A percentile compares a stretch with the other conserved stretches of the same genome.
These are phyloP conservation scores for Boletus coccyginus DNA, from an alignment of 768 basidiomycete genomes.

Conservation along the genomic window DNA sequence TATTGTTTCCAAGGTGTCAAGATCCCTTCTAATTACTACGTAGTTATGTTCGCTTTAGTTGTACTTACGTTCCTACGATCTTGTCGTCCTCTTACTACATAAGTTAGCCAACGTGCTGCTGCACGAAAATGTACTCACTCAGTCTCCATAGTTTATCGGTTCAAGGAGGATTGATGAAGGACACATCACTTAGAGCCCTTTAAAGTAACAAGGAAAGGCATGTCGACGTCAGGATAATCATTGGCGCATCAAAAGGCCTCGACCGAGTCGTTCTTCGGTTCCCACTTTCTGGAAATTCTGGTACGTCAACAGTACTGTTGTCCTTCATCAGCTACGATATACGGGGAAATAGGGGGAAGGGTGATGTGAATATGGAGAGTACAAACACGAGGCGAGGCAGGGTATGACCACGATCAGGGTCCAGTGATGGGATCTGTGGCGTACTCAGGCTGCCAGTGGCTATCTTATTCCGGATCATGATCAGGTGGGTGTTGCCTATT, in stretches of 20 bases:
- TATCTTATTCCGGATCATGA: constrained; percentile 4
- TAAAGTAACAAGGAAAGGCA: background rate
- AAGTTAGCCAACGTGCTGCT: background rate
- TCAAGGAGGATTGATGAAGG: background rate
- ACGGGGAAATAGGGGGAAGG: background rate
- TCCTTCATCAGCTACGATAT: background rate
- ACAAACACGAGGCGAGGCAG: constrained; percentile 3
- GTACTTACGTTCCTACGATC: background rate
- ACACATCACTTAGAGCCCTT: background rate
- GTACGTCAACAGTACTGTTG: constrained; percentile 4
- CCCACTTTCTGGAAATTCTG: background rate
- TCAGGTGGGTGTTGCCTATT: constrained; percentile 1
- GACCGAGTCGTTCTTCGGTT: background rate
- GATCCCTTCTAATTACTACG: background rate
- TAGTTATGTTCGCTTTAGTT: background rate
- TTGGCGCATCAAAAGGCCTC: background rate
- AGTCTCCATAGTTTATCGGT: background rate
- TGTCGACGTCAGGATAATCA: background rate
- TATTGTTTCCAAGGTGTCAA: background rate
- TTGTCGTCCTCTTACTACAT: background rate
- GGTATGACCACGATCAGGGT: constrained; percentile 16
- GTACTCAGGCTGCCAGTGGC: background rate
- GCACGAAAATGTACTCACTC: background rate
- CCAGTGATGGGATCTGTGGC: constrained; percentile 12
- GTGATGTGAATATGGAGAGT: constrained; percentile 1